Evolutionary conservation across 148 eudicot genomes (phyloP).

Genomic region (Spergularia bocconei): DNA sequence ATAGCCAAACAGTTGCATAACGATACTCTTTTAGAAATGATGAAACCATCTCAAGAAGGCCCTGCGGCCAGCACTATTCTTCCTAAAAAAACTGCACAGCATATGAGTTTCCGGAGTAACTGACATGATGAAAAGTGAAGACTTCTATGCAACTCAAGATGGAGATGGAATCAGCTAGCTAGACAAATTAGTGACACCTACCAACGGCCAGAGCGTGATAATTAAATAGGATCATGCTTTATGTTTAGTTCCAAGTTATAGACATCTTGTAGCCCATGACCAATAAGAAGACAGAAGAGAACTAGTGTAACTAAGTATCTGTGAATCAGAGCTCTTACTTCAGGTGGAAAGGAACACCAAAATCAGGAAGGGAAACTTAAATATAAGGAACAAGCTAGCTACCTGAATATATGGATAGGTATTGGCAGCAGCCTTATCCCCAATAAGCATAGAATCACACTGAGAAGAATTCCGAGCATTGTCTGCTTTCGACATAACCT

Average conservation of each 20-base stretch:
- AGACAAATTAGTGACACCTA: background rate
- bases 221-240: background rate
- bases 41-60: background rate
- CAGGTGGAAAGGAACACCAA: background rate
- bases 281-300: background rate
- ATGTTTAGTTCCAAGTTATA: background rate
- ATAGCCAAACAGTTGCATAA: background rate
- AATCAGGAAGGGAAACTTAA: background rate
- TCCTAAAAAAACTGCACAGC: background rate
- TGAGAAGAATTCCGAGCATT: conserved; percentile 83
- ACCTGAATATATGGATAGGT: conserved; percentile 97
- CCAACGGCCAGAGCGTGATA: background rate
- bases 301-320: background rate
- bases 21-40: background rate
- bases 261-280: no score
- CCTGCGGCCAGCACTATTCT: background rate
- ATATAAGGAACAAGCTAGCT: background rate
- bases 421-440: conserved; percentile 83
- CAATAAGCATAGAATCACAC: conserved; percentile 98
- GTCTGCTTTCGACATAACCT: conserved; percentile 73
- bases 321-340: background rate
- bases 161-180: background rate
- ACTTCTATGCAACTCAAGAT: background rate
- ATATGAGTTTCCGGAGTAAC: background rate
- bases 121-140: background rate